These are phyloP conservation scores for Penicillium paneum DNA, from an alignment of 2,329 filamentous ascomycete species.

Conservation along the genomic window DNA sequence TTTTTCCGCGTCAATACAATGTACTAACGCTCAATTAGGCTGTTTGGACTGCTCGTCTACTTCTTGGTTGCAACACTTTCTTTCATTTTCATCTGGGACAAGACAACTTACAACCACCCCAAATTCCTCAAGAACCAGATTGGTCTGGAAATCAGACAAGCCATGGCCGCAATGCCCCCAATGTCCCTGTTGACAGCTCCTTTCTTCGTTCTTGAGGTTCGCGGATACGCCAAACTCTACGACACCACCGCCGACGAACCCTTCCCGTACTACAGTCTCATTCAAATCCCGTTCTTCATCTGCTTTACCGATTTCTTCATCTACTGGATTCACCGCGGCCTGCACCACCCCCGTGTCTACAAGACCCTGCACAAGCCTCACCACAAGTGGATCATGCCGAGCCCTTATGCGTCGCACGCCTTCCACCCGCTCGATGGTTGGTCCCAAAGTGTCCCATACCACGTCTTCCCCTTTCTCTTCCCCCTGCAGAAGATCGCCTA, in stretches of 20 bases:
- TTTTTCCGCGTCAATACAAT: neutral
- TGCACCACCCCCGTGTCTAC: constrained; percentile 79
- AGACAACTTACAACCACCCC: constrained; percentile 81
- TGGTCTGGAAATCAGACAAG: constrained; percentile 76
- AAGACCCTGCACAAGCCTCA: constrained; percentile 92
- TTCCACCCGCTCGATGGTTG: constrained; percentile 95
- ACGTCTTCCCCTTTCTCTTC: constrained; percentile 88
- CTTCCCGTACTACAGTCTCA: constrained; percentile 70
- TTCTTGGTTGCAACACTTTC: constrained; percentile 79
- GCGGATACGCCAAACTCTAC: constrained; percentile 83
- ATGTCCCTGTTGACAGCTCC: constrained; percentile 81
- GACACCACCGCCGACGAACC: constrained; percentile 73
- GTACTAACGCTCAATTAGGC: constrained; percentile 51
- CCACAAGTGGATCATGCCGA: constrained; percentile 99
- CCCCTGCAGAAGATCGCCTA: constrained; percentile 89
- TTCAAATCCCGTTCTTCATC: constrained; percentile 86
- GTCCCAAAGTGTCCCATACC: constrained; percentile 84
- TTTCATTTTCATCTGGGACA: constrained; percentile 88
- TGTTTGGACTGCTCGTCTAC: constrained; percentile 82
- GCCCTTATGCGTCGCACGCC: constrained; percentile 84
- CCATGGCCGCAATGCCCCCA: constrained; percentile 70
- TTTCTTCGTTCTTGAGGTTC: constrained; percentile 78
- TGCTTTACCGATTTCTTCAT: constrained; percentile 85
- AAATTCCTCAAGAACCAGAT: constrained; percentile 96
- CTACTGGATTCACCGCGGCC: constrained; percentile 85